A percentile compares a stretch with the other conserved stretches of the same genome.
These are phyloP conservation scores for Colletotrichum filicis DNA, from an alignment of 2,329 filamentous ascomycete genomes.

Conservation along the genomic window DNA sequence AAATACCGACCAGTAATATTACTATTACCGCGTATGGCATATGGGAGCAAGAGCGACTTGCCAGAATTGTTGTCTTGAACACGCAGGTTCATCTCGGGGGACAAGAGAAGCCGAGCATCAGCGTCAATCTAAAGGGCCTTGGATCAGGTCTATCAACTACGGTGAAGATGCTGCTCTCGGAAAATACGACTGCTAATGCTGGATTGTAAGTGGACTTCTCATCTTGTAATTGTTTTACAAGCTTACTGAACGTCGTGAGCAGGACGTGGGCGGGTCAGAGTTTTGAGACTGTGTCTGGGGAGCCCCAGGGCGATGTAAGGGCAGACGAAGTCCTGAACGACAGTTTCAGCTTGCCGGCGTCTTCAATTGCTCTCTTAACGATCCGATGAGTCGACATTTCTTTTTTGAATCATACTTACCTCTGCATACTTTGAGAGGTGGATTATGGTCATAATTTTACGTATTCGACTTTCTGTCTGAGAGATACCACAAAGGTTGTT, in stretches of 20 bases:
- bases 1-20: background rate
- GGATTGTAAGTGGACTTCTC: background rate
- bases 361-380: background rate
- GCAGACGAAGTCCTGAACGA: background rate
- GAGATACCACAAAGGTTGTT: no score
- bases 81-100: background rate
- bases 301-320: background rate
- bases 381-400: background rate
- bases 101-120: background rate
- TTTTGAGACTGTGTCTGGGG: background rate
- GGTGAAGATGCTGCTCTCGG: background rate
- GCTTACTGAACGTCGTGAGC: background rate
- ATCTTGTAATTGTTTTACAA: background rate
- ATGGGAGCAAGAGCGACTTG: background rate
- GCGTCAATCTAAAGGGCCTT: background rate
- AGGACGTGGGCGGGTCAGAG: background rate
- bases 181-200: background rate
- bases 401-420: no score
- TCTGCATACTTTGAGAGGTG: no score
- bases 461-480: no score
- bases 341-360: background rate
- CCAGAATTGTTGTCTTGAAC: background rate
- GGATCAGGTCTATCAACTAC: background rate
- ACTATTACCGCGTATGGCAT: constrained; percentile 5
- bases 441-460: no score